Conservation (phyloP, 495 filamentous ascomycete species). For the Aspergillus incahuasiensis region DNA sequence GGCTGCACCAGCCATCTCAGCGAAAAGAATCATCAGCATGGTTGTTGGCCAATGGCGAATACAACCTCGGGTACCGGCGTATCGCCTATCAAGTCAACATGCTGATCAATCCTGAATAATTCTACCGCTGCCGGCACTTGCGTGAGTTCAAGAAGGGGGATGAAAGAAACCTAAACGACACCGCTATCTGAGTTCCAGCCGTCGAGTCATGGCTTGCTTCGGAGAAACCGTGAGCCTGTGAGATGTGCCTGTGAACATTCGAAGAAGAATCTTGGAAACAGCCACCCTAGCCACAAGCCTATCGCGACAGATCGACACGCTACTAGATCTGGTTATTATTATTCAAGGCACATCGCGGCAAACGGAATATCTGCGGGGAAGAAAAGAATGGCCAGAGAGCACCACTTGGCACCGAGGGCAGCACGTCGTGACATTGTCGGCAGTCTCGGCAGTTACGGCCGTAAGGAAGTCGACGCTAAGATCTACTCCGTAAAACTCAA, state of each 20-base stretch:
- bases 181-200: background rate
- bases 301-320: background rate
- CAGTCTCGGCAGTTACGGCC: background rate
- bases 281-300: background rate
- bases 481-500: background rate
- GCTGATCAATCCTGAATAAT: background rate
- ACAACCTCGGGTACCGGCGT: background rate
- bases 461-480: background rate
- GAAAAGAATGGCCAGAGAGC: too few species aligned
- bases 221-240: background rate
- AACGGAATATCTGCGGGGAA: too few species aligned
- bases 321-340: background rate
- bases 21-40: background rate
- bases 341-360: background rate
- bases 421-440: too few species aligned
- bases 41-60: background rate
- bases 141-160: background rate
- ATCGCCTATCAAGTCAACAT: background rate
- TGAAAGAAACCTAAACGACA: background rate
- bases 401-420: too few species aligned
- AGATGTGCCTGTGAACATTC: background rate
- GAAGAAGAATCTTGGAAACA: background rate
- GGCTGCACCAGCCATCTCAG: background rate
- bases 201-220: background rate
- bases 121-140: background rate